These are phyloP conservation scores for Penstemon newberryi DNA, from an alignment of 257 asterid species.

Conservation along the genomic window DNA sequence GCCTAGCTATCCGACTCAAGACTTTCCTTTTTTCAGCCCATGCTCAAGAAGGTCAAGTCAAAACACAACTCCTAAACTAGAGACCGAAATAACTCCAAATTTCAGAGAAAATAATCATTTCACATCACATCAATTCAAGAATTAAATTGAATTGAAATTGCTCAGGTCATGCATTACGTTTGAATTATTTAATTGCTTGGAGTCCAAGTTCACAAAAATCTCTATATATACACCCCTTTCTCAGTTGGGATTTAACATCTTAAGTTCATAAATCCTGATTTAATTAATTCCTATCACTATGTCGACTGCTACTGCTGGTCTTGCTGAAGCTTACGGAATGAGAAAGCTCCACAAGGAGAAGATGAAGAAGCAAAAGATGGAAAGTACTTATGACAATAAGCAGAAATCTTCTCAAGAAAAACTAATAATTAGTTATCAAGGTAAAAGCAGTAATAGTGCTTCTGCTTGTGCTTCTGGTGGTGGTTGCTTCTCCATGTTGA, in stretches of 20 bases:
- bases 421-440: neutral
- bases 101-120: no score
- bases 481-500: conserved; percentile 38
- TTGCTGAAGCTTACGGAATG: conserved; percentile 50
- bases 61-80: conserved; percentile 18
- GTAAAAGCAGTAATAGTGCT: neutral
- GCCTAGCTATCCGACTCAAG: no score
- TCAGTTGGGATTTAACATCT: no score
- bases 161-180: conserved; percentile 7
- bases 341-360: conserved; percentile 44
- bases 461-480: conserved; percentile 10
- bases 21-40: no score
- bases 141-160: no score
- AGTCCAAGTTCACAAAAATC: conserved; percentile 19
- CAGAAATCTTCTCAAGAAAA: neutral
- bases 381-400: conserved; percentile 3
- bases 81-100: no score
- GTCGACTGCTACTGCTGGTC: conserved; percentile 39
- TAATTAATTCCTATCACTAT: conserved; percentile 7
- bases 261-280: no score
- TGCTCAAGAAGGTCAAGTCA: conserved; percentile 17
- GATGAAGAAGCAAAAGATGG: conserved; percentile 44
- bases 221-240: neutral
- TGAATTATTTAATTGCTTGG: conserved; percentile 25
- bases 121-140: no score